Base-by-base conservation (phyloP, 2,329 filamentous ascomycete genomes). In the Aspergillus neotritici region DNA sequence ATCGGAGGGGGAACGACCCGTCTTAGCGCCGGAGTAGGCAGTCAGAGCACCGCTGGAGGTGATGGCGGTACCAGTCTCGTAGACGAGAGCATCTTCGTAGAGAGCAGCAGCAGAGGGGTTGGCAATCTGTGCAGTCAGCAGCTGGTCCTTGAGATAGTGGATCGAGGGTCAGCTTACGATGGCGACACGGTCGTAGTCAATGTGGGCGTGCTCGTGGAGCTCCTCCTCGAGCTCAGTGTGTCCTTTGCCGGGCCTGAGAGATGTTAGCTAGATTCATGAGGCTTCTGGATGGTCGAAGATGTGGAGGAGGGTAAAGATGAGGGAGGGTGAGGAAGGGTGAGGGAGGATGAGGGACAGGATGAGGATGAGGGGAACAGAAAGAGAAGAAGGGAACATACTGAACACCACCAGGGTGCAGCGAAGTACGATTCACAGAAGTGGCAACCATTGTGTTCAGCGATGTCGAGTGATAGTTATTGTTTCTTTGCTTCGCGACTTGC, bases 191-290 rank as follows among this genome's bases (percentile, higher is more conserved):
- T 97, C 87, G 69, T 97, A 98, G 79, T 98, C 93, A 65, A 98
- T 98, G 79, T 98, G 91, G 57, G 93, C 93, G 65, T 85, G 89
- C 72, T 96, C 88, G 72, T 97, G 90, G 50, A 98, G 86, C 70
- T 95, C 88, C 75, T 97, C 89, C 75, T 98, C 89, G 54, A 98
- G 83, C 70, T 97, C 93, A 35, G 93, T 97, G 80, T 96, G 91
- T 67, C 94, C 86, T 62, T 78, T 78, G 64, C 83, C 77, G 53
- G 90, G 87, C 71, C 88, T 94, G 63, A 21, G 51, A 34, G n/a
- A 52, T 36, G 38, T 46, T 47, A 55, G 45, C 35, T 25, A 25
- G 21, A 8, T 25, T 25, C 21, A 25, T 25, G 21, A 25, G 7
- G 21, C 7, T 6, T 25, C 21, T 25, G 21, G 44, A 43, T 30